These are phyloP conservation scores for Yamadazyma atlantica DNA, from an alignment of 1,139 yeast species.

Conservation along the genomic window DNA sequence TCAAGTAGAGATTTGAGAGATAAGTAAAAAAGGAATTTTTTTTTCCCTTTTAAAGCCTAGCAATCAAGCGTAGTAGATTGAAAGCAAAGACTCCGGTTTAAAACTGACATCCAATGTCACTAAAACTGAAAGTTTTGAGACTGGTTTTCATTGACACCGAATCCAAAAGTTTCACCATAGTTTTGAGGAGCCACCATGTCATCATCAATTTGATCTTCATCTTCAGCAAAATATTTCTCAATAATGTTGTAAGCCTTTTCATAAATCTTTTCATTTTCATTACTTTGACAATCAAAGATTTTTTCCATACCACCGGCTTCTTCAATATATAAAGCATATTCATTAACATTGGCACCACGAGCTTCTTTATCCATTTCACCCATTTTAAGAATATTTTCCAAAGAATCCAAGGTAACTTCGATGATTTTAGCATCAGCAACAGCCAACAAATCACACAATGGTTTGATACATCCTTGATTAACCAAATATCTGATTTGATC, in stretches of 20 bases:
- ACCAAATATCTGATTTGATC: constrained; percentile 93
- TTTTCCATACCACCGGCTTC: constrained; percentile 99
- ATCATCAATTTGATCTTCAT: constrained; percentile 73
- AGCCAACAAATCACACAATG: constrained; percentile 86
- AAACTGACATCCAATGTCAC: constrained; percentile 3
- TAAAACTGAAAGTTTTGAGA: constrained; percentile 53
- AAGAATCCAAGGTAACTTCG: constrained; percentile 93
- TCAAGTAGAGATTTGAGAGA: constrained; percentile 8
- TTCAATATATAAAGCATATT: constrained; percentile 88
- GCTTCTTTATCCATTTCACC: constrained; percentile 92
- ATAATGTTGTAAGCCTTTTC: constrained; percentile 87
- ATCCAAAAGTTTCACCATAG: constrained; percentile 83
- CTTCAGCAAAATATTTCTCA: constrained; percentile 86
- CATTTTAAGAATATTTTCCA: constrained; percentile 89
- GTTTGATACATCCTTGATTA: constrained; percentile 94
- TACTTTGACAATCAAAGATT: constrained; percentile 89
- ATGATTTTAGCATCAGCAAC: constrained; percentile 89
- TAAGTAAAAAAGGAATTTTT: neutral
- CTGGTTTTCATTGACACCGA: constrained; percentile 58
- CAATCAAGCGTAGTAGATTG: neutral
- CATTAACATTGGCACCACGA: constrained; percentile 66
- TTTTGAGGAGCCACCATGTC: constrained; percentile 81
- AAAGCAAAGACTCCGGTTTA: neutral
- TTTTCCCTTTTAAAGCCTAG: neutral
- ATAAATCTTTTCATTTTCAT: constrained; percentile 88